These are phyloP conservation scores for Shiraia sp. DNA, from an alignment of 2,329 filamentous ascomycete species.

Conservation along the genomic window DNA sequence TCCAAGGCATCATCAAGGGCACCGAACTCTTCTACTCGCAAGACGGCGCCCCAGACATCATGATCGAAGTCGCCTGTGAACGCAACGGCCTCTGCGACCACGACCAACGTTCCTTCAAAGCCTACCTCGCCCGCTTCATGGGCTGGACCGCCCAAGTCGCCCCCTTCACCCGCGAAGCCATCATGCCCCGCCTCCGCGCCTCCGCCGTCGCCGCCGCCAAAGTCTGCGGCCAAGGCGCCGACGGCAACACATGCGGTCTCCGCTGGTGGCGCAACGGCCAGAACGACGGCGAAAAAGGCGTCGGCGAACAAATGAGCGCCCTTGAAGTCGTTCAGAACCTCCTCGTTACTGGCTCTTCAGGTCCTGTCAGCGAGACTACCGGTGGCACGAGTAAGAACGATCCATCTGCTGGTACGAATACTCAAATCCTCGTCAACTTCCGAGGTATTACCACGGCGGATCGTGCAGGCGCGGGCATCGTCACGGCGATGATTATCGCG, in stretches of 20 bases:
- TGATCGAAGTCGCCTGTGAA: slow-evolving; percentile 55
- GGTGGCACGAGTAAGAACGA: slow-evolving; percentile 58
- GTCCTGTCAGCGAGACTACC: slow-evolving; percentile 52
- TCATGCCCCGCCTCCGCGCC: slow-evolving; percentile 57
- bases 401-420: slow-evolving; percentile 43
- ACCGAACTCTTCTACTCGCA: slow-evolving; percentile 48
- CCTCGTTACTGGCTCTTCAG: slow-evolving; percentile 35
- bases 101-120: slow-evolving; percentile 54
- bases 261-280: slow-evolving; percentile 47
- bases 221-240: slow-evolving; percentile 56
- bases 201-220: slow-evolving; percentile 61
- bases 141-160: slow-evolving; percentile 47
- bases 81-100: slow-evolving; percentile 50
- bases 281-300: slow-evolving; percentile 56
- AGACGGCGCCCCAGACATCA: slow-evolving; percentile 40
- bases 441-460: slow-evolving; percentile 61
- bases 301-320: slow-evolving; percentile 64
- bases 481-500: slow-evolving; percentile 63
- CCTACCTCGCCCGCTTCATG: slow-evolving; percentile 50
- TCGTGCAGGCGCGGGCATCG: slow-evolving; percentile 68
- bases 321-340: slow-evolving; percentile 58
- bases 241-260: slow-evolving; percentile 53
- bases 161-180: slow-evolving; percentile 38
- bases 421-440: slow-evolving; percentile 31
- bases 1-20: slow-evolving; percentile 41